phyloP scores from a whole-genome alignment of 371 early-diverging fungal genomes.

The Rhizopus arrhizus region DNA sequence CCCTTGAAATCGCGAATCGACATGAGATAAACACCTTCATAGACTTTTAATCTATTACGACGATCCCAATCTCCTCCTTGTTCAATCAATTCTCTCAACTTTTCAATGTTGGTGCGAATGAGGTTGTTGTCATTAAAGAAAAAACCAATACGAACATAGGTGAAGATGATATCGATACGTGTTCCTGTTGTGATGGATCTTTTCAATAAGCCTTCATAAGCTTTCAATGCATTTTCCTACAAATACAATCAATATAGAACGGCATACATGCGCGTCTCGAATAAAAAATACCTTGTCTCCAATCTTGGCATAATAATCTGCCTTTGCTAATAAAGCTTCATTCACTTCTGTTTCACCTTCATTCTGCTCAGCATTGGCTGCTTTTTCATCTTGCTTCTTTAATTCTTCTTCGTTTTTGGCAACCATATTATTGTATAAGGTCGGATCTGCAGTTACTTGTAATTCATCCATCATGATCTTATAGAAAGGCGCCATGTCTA shows the following conservation, averaged over 20 bases:
- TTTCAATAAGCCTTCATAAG: constrained; percentile 80
- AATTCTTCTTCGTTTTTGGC: constrained; percentile 75
- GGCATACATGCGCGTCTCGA: too few relatives aligned
- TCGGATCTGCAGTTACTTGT: constrained; percentile 57
- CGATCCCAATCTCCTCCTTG: constrained; percentile 99
- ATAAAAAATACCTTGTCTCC: constrained; percentile 83
- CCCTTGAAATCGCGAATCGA: constrained; percentile 95
- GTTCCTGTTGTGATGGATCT: constrained; percentile 90
- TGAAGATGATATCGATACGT: constrained; percentile 91
- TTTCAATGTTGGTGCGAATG: constrained; percentile 81
- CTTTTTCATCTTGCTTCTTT: constrained; percentile 77
- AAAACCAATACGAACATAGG: constrained; percentile 92
- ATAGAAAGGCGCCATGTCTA: constrained; percentile 90
- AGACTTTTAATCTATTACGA: constrained; percentile 98
- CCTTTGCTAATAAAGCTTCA: constrained; percentile 90
- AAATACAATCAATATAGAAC: not conserved
- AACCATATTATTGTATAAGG: constrained; percentile 57
- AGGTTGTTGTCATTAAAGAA: constrained; percentile 85
- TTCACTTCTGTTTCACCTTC: constrained; percentile 94
- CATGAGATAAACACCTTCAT: constrained; percentile 93
- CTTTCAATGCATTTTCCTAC: constrained; percentile 84
- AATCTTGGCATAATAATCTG: constrained; percentile 89
- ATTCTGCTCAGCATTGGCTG: constrained; percentile 88
- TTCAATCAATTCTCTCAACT: constrained; percentile 85
- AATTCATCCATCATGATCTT: constrained; percentile 67